phyloP scores from a whole-genome alignment of 2,329 filamentous ascomycete genomes.

The Ophiosphaerella narmari region DNA sequence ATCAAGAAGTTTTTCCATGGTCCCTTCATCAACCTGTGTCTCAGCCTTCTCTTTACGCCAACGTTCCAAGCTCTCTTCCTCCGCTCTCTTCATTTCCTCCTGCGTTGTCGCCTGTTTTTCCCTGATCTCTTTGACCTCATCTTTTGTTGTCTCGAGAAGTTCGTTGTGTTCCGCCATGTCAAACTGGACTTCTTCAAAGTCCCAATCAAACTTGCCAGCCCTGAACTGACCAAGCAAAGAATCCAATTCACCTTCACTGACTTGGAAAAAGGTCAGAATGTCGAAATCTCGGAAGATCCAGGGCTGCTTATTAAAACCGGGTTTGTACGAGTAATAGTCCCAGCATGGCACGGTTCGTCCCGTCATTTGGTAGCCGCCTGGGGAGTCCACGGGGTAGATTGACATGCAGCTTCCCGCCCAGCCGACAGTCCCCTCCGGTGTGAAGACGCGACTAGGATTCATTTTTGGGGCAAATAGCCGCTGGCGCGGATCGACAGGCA shows the following conservation, averaged over 20 bases:
- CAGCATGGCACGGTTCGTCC: conserved; percentile 59
- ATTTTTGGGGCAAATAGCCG: conserved; percentile 61
- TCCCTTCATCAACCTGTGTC: conserved; percentile 53
- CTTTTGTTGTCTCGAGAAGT: conserved; percentile 51
- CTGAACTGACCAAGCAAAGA: conserved; percentile 54
- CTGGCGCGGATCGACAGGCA: conserved; percentile 60
- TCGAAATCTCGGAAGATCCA: conserved; percentile 65
- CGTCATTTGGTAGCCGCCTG: conserved; percentile 61
- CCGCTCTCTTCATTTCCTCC: conserved; percentile 53
- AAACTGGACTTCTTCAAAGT: conserved; percentile 56
- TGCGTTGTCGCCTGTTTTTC: conserved; percentile 55
- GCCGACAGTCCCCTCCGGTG: conserved; percentile 60
- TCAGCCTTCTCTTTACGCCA: conserved; percentile 52
- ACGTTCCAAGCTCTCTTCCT: conserved; percentile 50
- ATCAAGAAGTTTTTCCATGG: conserved; percentile 55
- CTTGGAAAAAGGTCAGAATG: conserved; percentile 60
- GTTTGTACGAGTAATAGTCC: conserved; percentile 59
- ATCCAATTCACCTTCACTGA: conserved; percentile 58
- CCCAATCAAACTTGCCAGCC: conserved; percentile 57
- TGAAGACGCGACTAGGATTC: conserved; percentile 62
- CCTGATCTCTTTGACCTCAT: conserved; percentile 55
- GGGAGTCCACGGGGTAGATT: conserved; percentile 61
- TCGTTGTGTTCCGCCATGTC: conserved; percentile 62
- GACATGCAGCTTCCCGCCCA: conserved; percentile 62
- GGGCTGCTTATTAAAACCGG: conserved; percentile 54